Percentiles rank a stretch among this genome's conserved stretches.
Evolutionary conservation across 208 protist species (phyloP).

Genomic region (Leishmania aethiopica): DNA sequence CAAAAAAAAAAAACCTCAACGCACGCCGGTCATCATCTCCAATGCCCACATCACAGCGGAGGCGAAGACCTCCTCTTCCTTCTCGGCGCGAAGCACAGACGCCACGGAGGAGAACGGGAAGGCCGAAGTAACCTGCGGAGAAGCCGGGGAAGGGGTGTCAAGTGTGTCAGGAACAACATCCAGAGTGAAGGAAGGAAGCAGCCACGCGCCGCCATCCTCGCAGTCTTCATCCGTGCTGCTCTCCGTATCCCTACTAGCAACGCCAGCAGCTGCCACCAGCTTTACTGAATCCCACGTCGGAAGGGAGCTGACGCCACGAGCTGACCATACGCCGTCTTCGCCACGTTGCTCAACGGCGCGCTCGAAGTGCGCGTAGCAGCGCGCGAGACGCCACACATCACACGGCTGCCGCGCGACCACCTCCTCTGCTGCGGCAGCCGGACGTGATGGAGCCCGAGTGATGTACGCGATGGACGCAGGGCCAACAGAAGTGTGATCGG

Average conservation of each 20-base stretch:
- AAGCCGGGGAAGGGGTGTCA: not conserved
- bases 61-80: conserved; percentile 11
- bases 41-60: conserved; percentile 7
- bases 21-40: not conserved
- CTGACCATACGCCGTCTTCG: conserved; percentile 9
- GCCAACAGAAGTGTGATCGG: not conserved
- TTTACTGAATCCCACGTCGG: not conserved
- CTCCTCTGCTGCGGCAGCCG: not conserved
- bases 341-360: conserved; percentile 16
- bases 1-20: not conserved
- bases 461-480: not conserved
- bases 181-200: not conserved
- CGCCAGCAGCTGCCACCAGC: not conserved
- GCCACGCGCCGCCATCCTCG: not conserved
- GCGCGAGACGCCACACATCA: conserved; percentile 3
- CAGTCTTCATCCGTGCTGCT: not conserved
- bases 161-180: not conserved
- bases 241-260: not conserved
- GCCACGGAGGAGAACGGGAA: not conserved
- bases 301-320: not conserved
- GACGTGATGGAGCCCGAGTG: not conserved
- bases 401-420: not conserved
- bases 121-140: not conserved
- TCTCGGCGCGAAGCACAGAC: conserved; percentile 4
- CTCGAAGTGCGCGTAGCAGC: conserved; percentile 10